A percentile compares a stretch with the other conserved stretches of the same genome.
phyloP scores from a whole-genome alignment of 2,329 filamentous ascomycete species.

The Biscogniauxia sp. region DNA sequence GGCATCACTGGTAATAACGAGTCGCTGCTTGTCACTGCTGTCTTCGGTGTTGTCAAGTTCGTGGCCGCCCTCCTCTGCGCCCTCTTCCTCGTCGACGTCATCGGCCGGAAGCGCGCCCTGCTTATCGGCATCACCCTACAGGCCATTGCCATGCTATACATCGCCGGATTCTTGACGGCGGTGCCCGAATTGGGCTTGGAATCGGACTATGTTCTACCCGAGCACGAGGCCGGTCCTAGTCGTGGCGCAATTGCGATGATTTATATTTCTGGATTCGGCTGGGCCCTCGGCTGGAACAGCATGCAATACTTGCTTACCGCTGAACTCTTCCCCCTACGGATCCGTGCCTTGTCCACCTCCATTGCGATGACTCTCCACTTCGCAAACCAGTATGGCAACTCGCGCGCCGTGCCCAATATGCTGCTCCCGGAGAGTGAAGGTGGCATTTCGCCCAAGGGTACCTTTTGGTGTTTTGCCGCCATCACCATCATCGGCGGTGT shows the following conservation, averaged over 20 bases:
- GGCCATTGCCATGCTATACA: conserved; percentile 59
- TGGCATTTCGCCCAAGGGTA: conserved; percentile 60
- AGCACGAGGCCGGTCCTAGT: conserved; percentile 52
- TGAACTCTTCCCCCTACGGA: conserved; percentile 72
- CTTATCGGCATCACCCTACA: conserved; percentile 60
- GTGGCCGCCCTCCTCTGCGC: conserved; percentile 65
- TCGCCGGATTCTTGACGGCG: conserved; percentile 60
- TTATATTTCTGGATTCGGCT: conserved; percentile 66
- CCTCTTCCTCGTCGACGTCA: conserved; percentile 75
- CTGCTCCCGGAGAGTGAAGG: conserved; percentile 49
- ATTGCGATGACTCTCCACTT: conserved; percentile 78
- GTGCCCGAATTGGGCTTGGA: conserved; percentile 57
- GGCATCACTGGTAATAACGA: conserved; percentile 67
- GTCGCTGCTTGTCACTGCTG: conserved; percentile 68
- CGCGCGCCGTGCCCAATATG: conserved; percentile 73
- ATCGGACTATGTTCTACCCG: conserved; percentile 46
- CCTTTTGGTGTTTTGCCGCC: conserved; percentile 73
- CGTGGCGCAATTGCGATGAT: conserved; percentile 72
- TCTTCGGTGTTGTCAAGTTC: conserved; percentile 76
- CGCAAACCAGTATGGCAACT: conserved; percentile 75
- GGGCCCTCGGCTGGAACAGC: conserved; percentile 71
- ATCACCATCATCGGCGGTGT: conserved; percentile 65
- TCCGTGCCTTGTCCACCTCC: conserved; percentile 68
- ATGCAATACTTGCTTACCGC: conserved; percentile 78
- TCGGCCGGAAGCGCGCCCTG: conserved; percentile 69